Evolutionary conservation across 1,284 basidiomycete genomes (phyloP), one percentile per base, ranked within the genome.

Genomic region (Ustilago xerochloae): DNA sequence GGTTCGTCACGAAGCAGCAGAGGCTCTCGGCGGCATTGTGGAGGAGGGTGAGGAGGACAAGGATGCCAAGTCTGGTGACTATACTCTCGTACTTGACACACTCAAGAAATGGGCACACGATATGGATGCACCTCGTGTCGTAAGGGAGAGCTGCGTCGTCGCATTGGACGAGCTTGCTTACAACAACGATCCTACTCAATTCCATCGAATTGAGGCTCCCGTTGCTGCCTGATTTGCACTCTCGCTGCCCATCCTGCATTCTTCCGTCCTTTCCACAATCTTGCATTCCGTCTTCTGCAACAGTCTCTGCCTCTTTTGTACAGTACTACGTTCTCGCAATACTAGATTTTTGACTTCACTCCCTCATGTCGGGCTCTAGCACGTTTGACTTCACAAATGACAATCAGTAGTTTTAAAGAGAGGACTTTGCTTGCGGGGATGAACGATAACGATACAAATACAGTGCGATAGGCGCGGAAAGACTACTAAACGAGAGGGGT

Each of bases 1-100:
- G 97, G 97, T 99, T 5, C 90, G 97, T 24, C 97, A 99, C 81
- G 97, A 99, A 86, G 97, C 96, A 20, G 97, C 97, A 6, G 97
- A 99, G 85, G 97, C 97, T 3, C 89, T 99, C 0, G 97, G 97
- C 20, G 94, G 95, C 4, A 97, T 99, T 54, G 94, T 92, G 2
- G 94, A 93, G 3, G 93, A 94, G 1, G 94, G 85, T 4, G 83
- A 83, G 9, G 75, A 78, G 18, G 50, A 46, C 6, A 55, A 43
- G 22, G 81, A 82, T 30, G 78, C 45, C 13, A 77, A 51, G 29
- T 47, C 43, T 12, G 28, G 84, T 92, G 59, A 72, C 36, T 62
- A 61, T 52, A 35, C 52, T 10, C 12, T 81, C 59, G 94, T 97
- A 7, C 87, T 98, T 24, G 90, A 91, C 2, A 89, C 94, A 68